Evolutionary conservation across 345 rosid species (phyloP), one percentile per base, ranked within the genome.

Genomic region (Mallotus nudiflorus): DNA sequence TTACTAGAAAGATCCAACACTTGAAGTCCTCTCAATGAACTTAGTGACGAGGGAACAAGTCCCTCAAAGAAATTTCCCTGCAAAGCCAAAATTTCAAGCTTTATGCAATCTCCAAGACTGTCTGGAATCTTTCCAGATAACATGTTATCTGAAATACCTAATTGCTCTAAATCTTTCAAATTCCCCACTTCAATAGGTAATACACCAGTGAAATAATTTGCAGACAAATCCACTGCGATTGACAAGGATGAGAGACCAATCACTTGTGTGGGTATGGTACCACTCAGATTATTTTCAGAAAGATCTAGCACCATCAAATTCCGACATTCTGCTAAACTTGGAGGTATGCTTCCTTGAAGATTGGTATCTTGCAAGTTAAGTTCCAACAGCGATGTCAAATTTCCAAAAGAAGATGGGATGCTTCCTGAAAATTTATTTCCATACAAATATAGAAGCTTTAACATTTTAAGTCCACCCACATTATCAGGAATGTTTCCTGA

Each of bases 261-360:
- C 5, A 75, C 42, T 39, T 68, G 65, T 44, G 15, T 7, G 1
- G 78, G 78, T n/a, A 75, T 62, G 33, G 29, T 1, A 20, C 69
- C 64, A 0, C 37, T 75, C 0, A 75, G 64, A 53, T 68, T 44
- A 35, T 68, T 75, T 0, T 33, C 3, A 37, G 51, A 24, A 20
- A 75, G 28, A 62, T 15, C 58, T 42, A 75, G 16, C 2, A 8
- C 0, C 11, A 31, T 14, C 58, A 75, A 18, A 12, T 62, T 20
- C 3, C 48, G 11, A 31, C 68, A 61, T 2, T 75, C 37, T 13
- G 22, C 60, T 6, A 69, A 25, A 64, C 57, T 69, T n/a, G 70
- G 12, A 0, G 74, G 78, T 18, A 75, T 75, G 8, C 42, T 48
- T 10, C 74, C 78, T 18, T 69, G 69, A 14, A 75, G 22, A 31